Conservation (phyloP, 768 basidiomycete genomes). For the Mycena kentingensis region DNA sequence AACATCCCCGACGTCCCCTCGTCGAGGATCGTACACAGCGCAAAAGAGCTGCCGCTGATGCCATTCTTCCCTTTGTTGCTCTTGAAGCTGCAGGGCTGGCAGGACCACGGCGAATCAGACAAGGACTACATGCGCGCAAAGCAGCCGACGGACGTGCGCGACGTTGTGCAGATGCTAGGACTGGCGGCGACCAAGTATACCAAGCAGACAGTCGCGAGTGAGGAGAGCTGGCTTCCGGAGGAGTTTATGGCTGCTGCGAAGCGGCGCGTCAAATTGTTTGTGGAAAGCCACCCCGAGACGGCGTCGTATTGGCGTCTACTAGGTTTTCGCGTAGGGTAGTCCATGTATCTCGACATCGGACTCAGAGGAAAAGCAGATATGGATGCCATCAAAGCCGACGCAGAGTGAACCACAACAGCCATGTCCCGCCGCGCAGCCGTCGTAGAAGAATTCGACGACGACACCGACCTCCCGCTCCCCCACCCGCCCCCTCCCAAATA, state of each 20-base stretch:
- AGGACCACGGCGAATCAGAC: slow-evolving; percentile 36
- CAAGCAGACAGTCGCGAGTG: slow-evolving; percentile 18
- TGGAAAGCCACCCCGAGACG: slow-evolving; percentile 21
- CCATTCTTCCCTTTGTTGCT: slow-evolving; percentile 42
- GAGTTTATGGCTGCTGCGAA: slow-evolving; percentile 31
- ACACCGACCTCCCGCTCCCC: slow-evolving; percentile 87
- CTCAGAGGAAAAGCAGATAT: too few relatives aligned
- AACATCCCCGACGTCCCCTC: slow-evolving; percentile 38
- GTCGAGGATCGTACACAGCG: slow-evolving; percentile 20
- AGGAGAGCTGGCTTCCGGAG: slow-evolving; percentile 32
- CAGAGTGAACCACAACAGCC: slow-evolving; percentile 7
- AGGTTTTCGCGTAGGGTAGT: slow-evolving; percentile 23
- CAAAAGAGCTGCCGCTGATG: slow-evolving; percentile 37
- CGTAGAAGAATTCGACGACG: slow-evolving; percentile 89
- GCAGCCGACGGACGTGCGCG: slow-evolving; percentile 40
- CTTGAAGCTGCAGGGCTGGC: slow-evolving; percentile 46
- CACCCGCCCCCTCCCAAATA: slow-evolving; percentile 62
- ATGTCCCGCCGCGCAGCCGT: slow-evolving; percentile 76
- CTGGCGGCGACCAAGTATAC: slow-evolving; percentile 34
- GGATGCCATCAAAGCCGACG: too few relatives aligned
- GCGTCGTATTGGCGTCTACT: slow-evolving; percentile 23
- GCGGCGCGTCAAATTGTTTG: slow-evolving; percentile 29
- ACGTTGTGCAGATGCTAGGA: slow-evolving; percentile 43
- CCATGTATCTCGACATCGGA: too few relatives aligned
- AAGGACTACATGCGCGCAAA: slow-evolving; percentile 38